Conservation (phyloP, 352 stramenopile genomes). For the Pythium chondricola region DNA sequence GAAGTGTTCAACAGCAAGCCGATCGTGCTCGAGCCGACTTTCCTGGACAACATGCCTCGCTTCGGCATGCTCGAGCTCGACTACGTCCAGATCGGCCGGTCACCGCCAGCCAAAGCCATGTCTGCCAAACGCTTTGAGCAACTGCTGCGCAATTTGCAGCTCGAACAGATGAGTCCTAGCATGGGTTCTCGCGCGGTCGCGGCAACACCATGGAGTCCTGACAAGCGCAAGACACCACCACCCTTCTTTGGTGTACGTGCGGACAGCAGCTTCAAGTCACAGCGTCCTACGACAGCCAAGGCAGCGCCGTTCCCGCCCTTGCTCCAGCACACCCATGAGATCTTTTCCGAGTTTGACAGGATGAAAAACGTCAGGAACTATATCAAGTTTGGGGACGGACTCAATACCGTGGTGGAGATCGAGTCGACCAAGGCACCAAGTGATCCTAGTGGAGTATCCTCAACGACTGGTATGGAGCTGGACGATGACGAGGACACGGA, state of each 20-base stretch:
- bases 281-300: neutral
- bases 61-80: constrained; percentile 76
- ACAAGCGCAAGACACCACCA: constrained; percentile 1
- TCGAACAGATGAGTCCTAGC: constrained; percentile 36
- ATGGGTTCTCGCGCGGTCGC: constrained; percentile 24
- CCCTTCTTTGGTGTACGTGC: neutral
- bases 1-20: constrained; percentile 67
- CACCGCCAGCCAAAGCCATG: constrained; percentile 25
- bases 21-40: constrained; percentile 39
- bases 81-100: constrained; percentile 53
- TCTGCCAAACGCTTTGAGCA: constrained; percentile 65
- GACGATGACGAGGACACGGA: constrained; percentile 7
- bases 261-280: neutral
- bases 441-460: too few relatives aligned
- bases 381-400: constrained; percentile 47
- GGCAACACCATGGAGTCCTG: neutral
- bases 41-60: constrained; percentile 56
- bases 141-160: constrained; percentile 47
- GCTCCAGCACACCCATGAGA: constrained; percentile 25
- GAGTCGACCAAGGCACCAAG: constrained; percentile 7
- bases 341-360: constrained; percentile 54
- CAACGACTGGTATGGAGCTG: too few relatives aligned
- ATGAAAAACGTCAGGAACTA: constrained; percentile 65
- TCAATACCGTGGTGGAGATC: constrained; percentile 41
- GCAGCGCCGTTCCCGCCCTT: constrained; percentile 31